Base-by-base conservation (phyloP, 2,329 filamentous ascomycete genomes). In the Coniochaeta sp. region DNA sequence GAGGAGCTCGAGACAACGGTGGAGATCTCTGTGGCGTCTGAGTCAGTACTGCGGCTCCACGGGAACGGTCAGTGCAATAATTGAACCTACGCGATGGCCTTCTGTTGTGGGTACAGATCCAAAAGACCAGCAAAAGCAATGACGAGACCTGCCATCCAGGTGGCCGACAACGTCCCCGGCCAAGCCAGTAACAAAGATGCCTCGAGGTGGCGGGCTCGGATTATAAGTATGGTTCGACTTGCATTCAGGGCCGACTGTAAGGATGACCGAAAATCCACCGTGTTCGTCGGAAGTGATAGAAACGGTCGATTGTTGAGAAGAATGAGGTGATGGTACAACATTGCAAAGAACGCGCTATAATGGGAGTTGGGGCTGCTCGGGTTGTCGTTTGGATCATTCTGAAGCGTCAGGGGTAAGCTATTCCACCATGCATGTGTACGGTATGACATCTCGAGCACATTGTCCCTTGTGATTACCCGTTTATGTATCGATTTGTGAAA, bases 71-170 rank as follows among this genome's bases (percentile, higher is more conserved):
- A 14, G 57, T 16, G 22, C 19, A 3, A 56, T 28, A n/a, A n/a
- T n/a, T n/a, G 11, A 12, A 54, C 58, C 6, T 62, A 63, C 62
- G 16, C 22, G 11, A 61, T 17, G 24, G 62, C 65, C 40, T 68
- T 69, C n/a, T 58, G 52, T 17, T 60, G 38, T 2, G 66, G 63
- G 31, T 72, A 73, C 7, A 69, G 60, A 11, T 67, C 65, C 24
- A 73, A 63, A n/a, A 70, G 65, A 38, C 66, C 66, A 7, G 72
- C 70, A 60, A 73, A 73, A 1, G 72, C 71, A 8, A 75, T 62
- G 6, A 74, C 69, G 1, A 75, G 64, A 8, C 73, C 72, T 7
- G 71, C 68, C 71, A 74, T 75, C 73, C 73, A 75, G 0, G 67
- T 63, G 1, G 71, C 69, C 0, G 73, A 72, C 28, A 75, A 63